A percentile compares a stretch with the other conserved stretches of the same genome.
Evolutionary conservation across 2,329 filamentous ascomycete species (phyloP).

Genomic region (Neofusicoccum sp.): DNA sequence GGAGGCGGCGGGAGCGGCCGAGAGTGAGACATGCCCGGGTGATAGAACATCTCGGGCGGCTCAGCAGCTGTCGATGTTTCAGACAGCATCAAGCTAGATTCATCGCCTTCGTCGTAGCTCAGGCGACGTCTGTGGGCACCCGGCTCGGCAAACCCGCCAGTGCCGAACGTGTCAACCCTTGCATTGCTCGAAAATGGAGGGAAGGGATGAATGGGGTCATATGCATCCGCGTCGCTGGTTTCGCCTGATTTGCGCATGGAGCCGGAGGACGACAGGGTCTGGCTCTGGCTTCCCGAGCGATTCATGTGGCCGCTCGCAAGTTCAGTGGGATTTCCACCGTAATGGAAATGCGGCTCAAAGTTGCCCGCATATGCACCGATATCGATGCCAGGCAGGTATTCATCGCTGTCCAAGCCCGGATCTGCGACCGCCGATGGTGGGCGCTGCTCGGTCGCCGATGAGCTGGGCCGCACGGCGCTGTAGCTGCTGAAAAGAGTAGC

Average conservation of each 20-base stretch:
- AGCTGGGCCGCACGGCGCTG: constrained; percentile 36
- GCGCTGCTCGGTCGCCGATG: constrained; percentile 31
- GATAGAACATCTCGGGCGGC: constrained; percentile 89
- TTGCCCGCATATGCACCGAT: constrained; percentile 72
- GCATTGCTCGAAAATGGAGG: constrained; percentile 58
- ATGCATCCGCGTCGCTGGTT: constrained; percentile 47
- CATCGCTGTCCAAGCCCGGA: constrained; percentile 58
- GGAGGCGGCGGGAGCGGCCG: constrained; percentile 64
- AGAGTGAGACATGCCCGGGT: constrained; percentile 66
- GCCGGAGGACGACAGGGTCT: constrained; percentile 44
- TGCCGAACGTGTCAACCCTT: constrained; percentile 81
- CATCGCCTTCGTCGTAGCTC: constrained; percentile 93
- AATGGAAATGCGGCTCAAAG: constrained; percentile 61
- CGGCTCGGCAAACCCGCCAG: constrained; percentile 82
- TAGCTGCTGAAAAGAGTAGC: constrained; percentile 53
- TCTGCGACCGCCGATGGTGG: constrained; percentile 33
- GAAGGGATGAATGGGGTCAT: constrained; percentile 57
- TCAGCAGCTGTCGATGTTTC: constrained; percentile 49
- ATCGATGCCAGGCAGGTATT: constrained; percentile 70
- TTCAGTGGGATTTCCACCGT: constrained; percentile 53
- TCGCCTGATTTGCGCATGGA: constrained; percentile 46
- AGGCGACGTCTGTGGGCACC: constrained; percentile 61
- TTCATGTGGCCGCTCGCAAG: constrained; percentile 36
- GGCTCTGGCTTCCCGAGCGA: constrained; percentile 30
- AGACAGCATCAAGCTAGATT: constrained; percentile 53